Conservation (phyloP, 495 filamentous ascomycete genomes). For the Durotheca rogersii region DNA sequence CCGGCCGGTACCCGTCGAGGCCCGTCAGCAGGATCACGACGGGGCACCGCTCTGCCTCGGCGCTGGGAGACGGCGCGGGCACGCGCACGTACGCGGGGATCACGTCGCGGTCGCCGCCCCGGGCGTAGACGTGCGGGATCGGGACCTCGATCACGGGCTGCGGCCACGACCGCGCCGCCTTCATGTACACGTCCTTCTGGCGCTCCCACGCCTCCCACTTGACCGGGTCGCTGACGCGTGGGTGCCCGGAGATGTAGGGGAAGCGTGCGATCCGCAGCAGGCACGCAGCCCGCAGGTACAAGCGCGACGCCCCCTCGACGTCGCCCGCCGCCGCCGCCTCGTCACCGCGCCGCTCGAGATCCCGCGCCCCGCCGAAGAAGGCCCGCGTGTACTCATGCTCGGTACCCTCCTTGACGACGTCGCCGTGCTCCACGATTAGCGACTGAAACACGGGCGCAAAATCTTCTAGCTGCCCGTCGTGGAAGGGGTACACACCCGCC, state of each 20-base stretch:
- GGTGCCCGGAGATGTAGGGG: slow-evolving; percentile 60
- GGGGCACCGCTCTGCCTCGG: slow-evolving; percentile 43
- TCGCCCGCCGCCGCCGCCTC: slow-evolving; percentile 47
- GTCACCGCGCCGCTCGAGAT: slow-evolving; percentile 53
- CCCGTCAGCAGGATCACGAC: slow-evolving; percentile 72
- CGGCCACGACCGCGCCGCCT: slow-evolving; percentile 58
- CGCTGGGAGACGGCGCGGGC: slow-evolving; percentile 38
- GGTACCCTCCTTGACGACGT: slow-evolving; percentile 59
- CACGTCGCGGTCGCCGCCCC: slow-evolving; percentile 49
- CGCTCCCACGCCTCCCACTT: slow-evolving; percentile 66
- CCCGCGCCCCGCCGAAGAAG: slow-evolving; percentile 60
- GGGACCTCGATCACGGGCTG: slow-evolving; percentile 57
- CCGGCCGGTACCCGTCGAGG: slow-evolving; percentile 75
- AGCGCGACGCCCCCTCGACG: slow-evolving; percentile 52
- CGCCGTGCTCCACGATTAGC: slow-evolving; percentile 53
- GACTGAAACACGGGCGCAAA: slow-evolving; percentile 70
- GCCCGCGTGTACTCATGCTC: slow-evolving; percentile 62
- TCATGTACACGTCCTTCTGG: slow-evolving; percentile 65
- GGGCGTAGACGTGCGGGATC: slow-evolving; percentile 57
- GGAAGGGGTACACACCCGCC: slow-evolving; percentile 75
- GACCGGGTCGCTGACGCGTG: slow-evolving; percentile 38
- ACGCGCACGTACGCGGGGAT: slow-evolving; percentile 68
- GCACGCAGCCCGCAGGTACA: slow-evolving; percentile 70
- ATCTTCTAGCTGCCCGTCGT: slow-evolving; percentile 68
- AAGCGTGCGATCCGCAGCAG: slow-evolving; percentile 75